phyloP scores from a whole-genome alignment of 805 yeast species.

The Saturnispora kantuleensis region DNA sequence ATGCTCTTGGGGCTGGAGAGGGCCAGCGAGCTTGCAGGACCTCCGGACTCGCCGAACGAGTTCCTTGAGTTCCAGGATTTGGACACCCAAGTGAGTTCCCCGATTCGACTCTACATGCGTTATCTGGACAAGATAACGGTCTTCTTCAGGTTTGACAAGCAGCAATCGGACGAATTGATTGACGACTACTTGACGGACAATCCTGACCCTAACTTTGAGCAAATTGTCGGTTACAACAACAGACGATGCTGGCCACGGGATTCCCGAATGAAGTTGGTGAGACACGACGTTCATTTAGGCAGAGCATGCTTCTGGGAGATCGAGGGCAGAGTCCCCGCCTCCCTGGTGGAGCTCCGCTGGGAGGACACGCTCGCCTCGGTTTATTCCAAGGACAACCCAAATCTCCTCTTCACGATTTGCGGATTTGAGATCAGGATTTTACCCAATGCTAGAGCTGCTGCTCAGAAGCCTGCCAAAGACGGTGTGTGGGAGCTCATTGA shows the following conservation, averaged over 20 bases:
- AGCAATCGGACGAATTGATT: slow-evolving; percentile 65
- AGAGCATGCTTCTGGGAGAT: slow-evolving; percentile 90
- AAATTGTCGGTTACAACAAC: slow-evolving; percentile 75
- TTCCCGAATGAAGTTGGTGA: slow-evolving; percentile 77
- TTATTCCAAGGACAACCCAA: slow-evolving; percentile 84
- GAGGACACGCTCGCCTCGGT: slow-evolving; percentile 75
- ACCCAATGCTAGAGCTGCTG: slow-evolving; percentile 58
- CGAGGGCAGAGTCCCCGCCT: slow-evolving; percentile 64
- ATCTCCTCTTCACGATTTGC: slow-evolving; percentile 78
- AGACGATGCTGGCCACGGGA: slow-evolving; percentile 94
- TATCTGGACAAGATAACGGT: slow-evolving; percentile 77
- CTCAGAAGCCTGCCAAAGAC: slow-evolving; percentile 45
- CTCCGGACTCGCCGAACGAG: slow-evolving; percentile 59
- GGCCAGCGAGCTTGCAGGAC: slow-evolving; percentile 81
- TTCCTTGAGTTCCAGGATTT: slow-evolving; percentile 59
- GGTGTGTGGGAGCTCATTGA: slow-evolving; percentile 87
- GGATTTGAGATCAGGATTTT: slow-evolving; percentile 89
- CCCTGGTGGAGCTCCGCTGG: slow-evolving; percentile 70
- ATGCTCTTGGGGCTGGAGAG: slow-evolving; percentile 77
- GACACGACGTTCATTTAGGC: slow-evolving; percentile 88
- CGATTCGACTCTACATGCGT: slow-evolving; percentile 72
- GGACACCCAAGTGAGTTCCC: slow-evolving; percentile 55
- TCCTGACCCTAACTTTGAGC: slow-evolving; percentile 89
- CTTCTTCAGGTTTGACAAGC: slow-evolving; percentile 62
- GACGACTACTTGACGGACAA: slow-evolving; percentile 71